phyloP scores from a whole-genome alignment of 305 asterid genomes.

The Plantago coronopus region DNA sequence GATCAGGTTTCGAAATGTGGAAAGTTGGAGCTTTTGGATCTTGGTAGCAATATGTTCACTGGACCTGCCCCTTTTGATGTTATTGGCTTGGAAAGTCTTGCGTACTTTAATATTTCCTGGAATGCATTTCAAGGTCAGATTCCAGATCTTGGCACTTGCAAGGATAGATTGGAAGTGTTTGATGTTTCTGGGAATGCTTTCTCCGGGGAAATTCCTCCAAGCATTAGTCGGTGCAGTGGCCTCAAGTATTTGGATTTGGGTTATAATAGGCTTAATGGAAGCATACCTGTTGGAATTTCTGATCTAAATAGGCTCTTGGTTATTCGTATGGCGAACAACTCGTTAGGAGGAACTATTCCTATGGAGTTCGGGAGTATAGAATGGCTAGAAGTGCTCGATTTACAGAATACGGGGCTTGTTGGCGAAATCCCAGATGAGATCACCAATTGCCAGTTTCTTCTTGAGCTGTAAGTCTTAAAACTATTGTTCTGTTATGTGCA shows the following conservation, averaged over 20 bases:
- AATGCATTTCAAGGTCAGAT: constrained; percentile 61
- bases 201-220: constrained; percentile 53
- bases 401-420: constrained; percentile 50
- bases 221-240: constrained; percentile 53
- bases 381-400: constrained; percentile 81
- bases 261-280: constrained; percentile 61
- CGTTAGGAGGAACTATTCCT: constrained; percentile 66
- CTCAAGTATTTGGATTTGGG: constrained; percentile 78
- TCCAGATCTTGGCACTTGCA: constrained; percentile 43
- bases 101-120: constrained; percentile 61
- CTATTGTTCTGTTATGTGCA: constrained; percentile 4
- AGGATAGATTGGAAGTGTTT: constrained; percentile 43
- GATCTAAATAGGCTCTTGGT: constrained; percentile 52
- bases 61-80: constrained; percentile 57
- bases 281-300: constrained; percentile 55
- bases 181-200: constrained; percentile 67
- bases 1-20: constrained; percentile 45
- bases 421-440: constrained; percentile 73
- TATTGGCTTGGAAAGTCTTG: constrained; percentile 40
- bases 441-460: constrained; percentile 74
- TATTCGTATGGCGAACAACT: constrained; percentile 61
- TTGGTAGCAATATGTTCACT: constrained; percentile 59
- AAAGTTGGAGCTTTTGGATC: constrained; percentile 76
- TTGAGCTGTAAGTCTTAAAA: constrained; percentile 62
- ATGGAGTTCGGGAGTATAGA: constrained; percentile 59